These are phyloP conservation scores for Lithospermum erythrorhizon DNA, from an alignment of 257 asterid genomes.

Conservation along the genomic window DNA sequence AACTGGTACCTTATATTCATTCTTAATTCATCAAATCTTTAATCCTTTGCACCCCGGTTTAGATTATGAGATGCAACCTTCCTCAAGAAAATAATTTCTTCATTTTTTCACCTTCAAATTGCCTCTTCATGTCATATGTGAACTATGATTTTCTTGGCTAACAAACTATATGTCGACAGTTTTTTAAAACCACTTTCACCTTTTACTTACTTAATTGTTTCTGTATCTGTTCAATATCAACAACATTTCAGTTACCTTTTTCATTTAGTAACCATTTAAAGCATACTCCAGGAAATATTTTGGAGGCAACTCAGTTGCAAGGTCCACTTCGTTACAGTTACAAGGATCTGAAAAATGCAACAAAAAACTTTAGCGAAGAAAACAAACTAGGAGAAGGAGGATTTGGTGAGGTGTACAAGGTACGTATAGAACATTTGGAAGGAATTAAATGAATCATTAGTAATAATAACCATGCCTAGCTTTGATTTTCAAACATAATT, in stretches of 20 bases:
- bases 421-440: constrained; percentile 2
- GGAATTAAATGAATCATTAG: background rate
- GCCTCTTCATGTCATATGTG: too few relatives aligned
- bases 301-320: constrained; percentile 68
- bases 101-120: too few relatives aligned
- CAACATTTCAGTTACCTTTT: too few relatives aligned
- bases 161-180: too few relatives aligned
- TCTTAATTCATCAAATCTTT: too few relatives aligned
- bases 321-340: constrained; percentile 54
- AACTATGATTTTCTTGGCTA: too few relatives aligned
- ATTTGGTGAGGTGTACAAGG: constrained; percentile 78
- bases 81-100: too few relatives aligned
- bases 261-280: too few relatives aligned
- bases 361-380: constrained; percentile 52
- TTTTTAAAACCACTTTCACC: too few relatives aligned
- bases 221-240: too few relatives aligned
- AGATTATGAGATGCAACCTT: too few relatives aligned
- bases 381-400: constrained; percentile 76
- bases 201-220: too few relatives aligned
- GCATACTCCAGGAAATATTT: constrained; percentile 31
- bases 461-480: background rate
- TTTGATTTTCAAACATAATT: background rate
- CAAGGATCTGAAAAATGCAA: constrained; percentile 56
- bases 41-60: background rate
- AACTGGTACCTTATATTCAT: constrained; percentile 24